Conservation (phyloP, 306 rosid genomes). For the Sindora glabra region DNA sequence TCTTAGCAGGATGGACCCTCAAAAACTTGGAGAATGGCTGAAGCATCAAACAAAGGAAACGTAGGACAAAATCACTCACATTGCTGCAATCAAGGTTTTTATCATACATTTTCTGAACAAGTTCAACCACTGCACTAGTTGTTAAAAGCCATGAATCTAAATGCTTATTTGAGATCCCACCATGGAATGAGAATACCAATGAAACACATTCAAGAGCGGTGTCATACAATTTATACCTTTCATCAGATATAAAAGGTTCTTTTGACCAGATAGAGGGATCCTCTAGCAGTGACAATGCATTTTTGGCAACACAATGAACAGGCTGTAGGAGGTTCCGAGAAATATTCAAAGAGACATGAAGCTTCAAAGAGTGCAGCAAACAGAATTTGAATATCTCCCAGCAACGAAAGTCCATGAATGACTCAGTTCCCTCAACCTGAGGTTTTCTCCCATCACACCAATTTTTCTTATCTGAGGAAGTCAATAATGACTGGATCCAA, state of each 20-base stretch:
- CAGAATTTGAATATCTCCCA: conserved; percentile 83
- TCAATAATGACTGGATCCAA: conserved; percentile 73
- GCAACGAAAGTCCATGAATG: conserved; percentile 64
- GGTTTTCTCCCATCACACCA: conserved; percentile 27
- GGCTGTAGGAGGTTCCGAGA: conserved; percentile 58
- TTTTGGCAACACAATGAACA: conserved; percentile 37
- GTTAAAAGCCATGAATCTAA: conserved; percentile 71
- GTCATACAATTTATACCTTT: conserved; percentile 36
- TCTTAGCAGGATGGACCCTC: conserved; percentile 50
- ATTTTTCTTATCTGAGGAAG: conserved; percentile 47
- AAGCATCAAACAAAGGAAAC: conserved; percentile 50
- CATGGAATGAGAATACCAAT: conserved; percentile 65
- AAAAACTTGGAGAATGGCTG: conserved; percentile 79
- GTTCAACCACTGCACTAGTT: conserved; percentile 38
- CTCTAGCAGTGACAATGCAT: conserved; percentile 35
- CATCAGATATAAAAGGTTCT: conserved; percentile 23
- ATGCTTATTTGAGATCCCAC: conserved; percentile 63
- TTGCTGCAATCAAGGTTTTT: conserved; percentile 34
- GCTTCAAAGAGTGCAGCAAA: conserved; percentile 56
- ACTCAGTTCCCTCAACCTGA: conserved; percentile 21
- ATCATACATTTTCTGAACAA: conserved; percentile 35
- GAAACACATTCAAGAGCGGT: conserved; percentile 58
- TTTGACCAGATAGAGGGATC: conserved; percentile 10
- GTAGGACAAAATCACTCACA: conserved; percentile 39
- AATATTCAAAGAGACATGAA: conserved; percentile 42